Base-by-base conservation (phyloP, 2,329 filamentous ascomycete genomes). In the Phaeophleospora eucalypticola region DNA sequence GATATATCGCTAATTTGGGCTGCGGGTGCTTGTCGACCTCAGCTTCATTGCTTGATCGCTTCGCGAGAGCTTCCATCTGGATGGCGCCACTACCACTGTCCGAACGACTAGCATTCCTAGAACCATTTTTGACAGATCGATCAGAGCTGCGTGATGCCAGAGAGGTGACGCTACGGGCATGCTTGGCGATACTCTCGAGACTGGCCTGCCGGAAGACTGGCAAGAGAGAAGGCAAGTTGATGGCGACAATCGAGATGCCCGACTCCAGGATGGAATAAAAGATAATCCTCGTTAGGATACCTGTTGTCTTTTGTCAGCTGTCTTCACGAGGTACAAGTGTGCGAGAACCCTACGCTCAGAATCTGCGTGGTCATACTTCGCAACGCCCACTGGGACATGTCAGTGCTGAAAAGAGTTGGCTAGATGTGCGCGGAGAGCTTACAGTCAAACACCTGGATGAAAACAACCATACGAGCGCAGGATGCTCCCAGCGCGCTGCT, bases 181-280 rank as follows among this genome's bases (percentile, higher is more conserved):
- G 19, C 24, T 42, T 32, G 12, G 34, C 19, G 40, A 42, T 29
- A 8, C 15, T 34, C 16, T 42, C 40, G 4, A 42, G 21, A 12
- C 15, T 35, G 10, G 3, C 40, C 6, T 29, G 24, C 24, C 32
- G 19, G 18, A 42, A 29, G 14, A 42, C 24, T 12, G 40, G 40
- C 40, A 7, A 42, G 9, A 42, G 6, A 12, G 40, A 42, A 3
- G 40, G 40, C 40, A 42, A n/a, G 32, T 19, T 42, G 19, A 42
- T 14, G 40, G 32, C 37, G 19, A 40, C 37, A 21, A 24, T 24
- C 4, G 37, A 40, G 19, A 18, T 10, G n/a, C 37, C 37, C 19
- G 16, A 21, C 20, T 40, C 37, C 19, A 40, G 19, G 3, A 24
- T 40, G 37, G 16, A 21, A 15, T 40, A 40, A 21, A 40, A 40